Conservation (phyloP, 2,329 filamentous ascomycete species). For the Bipolaris bicolor region DNA sequence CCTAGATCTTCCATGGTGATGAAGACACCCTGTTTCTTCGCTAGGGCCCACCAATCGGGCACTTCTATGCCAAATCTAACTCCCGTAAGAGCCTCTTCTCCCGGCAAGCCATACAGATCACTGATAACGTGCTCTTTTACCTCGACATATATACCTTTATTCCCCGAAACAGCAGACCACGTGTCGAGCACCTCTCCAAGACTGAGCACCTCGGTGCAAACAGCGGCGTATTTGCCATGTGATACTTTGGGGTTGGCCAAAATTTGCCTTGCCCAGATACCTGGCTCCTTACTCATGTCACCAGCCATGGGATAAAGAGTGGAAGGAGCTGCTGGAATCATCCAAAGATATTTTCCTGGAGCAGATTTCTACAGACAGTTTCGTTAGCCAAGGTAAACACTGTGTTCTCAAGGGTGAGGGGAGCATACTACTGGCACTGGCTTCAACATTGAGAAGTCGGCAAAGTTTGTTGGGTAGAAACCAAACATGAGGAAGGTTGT, state of each 20-base stretch:
- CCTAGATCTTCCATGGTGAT: conserved; percentile 6
- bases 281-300: conserved; percentile 10
- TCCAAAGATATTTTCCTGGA: conserved; percentile 6
- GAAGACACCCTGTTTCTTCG: conserved; percentile 7
- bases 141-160: conserved; percentile 9
- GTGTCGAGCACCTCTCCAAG: conserved; percentile 2
- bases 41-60: conserved; percentile 2
- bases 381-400: not conserved
- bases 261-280: conserved; percentile 12
- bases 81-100: conserved; percentile 10
- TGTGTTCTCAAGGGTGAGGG: too few relatives aligned
- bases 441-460: conserved; percentile 17
- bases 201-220: conserved; percentile 5
- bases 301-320: conserved; percentile 8
- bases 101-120: not conserved
- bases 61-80: conserved; percentile 6
- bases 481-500: conserved; percentile 24
- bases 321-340: conserved; percentile 2
- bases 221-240: conserved; percentile 7
- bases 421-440: conserved; percentile 10
- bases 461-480: conserved; percentile 26
- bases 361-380: not conserved
- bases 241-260: conserved; percentile 4
- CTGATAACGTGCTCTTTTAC: conserved; percentile 1
- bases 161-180: conserved; percentile 4